phyloP scores from a whole-genome alignment of 2,329 filamentous ascomycete species.

The Elsinoe perseae region DNA sequence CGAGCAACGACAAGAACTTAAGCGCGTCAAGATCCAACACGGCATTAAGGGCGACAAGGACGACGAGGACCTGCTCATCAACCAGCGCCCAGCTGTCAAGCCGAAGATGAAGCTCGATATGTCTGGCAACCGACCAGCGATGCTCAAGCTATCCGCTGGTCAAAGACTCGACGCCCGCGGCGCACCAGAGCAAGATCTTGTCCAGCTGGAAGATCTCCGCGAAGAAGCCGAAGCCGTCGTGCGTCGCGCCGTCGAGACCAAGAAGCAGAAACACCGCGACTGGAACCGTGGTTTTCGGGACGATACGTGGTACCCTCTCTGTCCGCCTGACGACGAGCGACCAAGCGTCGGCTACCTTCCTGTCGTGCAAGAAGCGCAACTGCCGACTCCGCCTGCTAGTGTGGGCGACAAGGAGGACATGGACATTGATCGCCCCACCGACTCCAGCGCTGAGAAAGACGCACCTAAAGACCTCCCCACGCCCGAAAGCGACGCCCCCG shows the following conservation, averaged over 20 bases:
- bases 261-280: constrained; percentile 77
- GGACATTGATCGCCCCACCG: background rate
- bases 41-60: constrained; percentile 74
- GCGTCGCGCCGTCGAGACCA: constrained; percentile 72
- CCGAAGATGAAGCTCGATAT: constrained; percentile 48
- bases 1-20: constrained; percentile 71
- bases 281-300: constrained; percentile 91
- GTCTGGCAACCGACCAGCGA: constrained; percentile 59
- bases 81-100: constrained; percentile 59
- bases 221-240: constrained; percentile 77
- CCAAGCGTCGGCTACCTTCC: constrained; percentile 26
- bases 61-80: constrained; percentile 80
- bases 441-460: constrained; percentile 22
- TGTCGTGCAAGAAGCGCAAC: constrained; percentile 23
- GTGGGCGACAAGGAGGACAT: constrained; percentile 32
- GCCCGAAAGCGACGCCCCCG: constrained; percentile 20
- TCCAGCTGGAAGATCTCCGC: constrained; percentile 65
- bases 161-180: constrained; percentile 56
- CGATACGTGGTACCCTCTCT: constrained; percentile 75
- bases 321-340: constrained; percentile 58
- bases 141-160: constrained; percentile 37
- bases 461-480: constrained; percentile 20
- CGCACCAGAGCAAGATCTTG: constrained; percentile 67
- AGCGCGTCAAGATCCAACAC: constrained; percentile 79
- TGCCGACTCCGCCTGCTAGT: constrained; percentile 43